Base-by-base conservation (phyloP, 371 early-diverging fungal genomes). In the Haplosporangium sp. region DNA sequence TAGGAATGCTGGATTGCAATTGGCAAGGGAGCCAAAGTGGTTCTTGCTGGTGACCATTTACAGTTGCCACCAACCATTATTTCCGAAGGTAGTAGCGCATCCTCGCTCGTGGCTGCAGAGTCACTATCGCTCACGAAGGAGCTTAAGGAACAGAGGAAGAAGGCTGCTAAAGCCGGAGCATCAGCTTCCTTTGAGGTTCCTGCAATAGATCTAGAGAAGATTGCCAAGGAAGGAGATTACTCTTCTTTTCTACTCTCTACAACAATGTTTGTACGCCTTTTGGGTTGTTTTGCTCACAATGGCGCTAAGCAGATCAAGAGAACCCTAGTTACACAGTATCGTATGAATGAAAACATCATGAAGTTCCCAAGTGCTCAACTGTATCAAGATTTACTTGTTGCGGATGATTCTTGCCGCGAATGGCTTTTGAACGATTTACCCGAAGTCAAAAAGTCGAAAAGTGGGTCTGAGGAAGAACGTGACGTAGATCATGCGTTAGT, bases 1-100 rank as follows among this genome's bases (percentile, higher is more conserved):
- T 74, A 77, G 78, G 98, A 98, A 87, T 94, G 95, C 74, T 98
- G 96, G 96, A 93, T 98, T 58, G 95, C 96, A 0, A 86, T 95
- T 17, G 76, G 89, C 39, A 94, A 93, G 74, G 93, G 92, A 2
- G 88, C 91, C 39, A 92, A 90, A 61, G 89, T 97, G 3, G 91
- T 99, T 50, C 84, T 99, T 20, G 98, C 97, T 27, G 99, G 99
- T 8, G 99, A 98, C 84, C 98, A 96, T 75, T 86, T 92, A 50
- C 99, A 99, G 76, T 84, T 99, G 40, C 94, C 96, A 6, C 97
- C 97, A 0, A 95, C 95, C 1, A 87, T 95, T 61, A 90, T 78
- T 6, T 78, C 79, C 1, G 79, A 78, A 39, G 79, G 79, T 19
- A 67, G 67, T 56, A 92, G 74, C 85, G 87, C 55, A 11, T 56